Evolutionary conservation across 2,329 filamentous ascomycete genomes (phyloP).

Genomic region (Beauveria scarabaeidicola): DNA sequence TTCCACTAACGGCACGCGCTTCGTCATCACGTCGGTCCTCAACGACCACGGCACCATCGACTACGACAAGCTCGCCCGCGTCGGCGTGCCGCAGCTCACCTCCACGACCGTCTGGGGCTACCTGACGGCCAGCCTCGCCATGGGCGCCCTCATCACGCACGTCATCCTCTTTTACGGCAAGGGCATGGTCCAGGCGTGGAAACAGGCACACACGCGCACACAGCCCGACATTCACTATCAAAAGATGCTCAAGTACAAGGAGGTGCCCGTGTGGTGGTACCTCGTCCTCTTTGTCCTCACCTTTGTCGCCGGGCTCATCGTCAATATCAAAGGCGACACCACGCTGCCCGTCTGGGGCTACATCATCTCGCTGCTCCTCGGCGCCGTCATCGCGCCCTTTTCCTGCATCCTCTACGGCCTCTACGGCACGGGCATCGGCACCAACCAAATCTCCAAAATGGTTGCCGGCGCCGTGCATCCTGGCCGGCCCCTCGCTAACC

Average conservation of each 20-base stretch:
- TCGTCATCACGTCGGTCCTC: conserved; percentile 17
- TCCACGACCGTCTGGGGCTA: conserved; percentile 21
- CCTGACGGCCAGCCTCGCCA: conserved; percentile 23
- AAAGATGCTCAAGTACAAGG: conserved; percentile 32
- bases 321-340: conserved; percentile 26
- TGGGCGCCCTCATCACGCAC: conserved; percentile 17
- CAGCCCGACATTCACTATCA: conserved; percentile 32
- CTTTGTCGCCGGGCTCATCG: conserved; percentile 26
- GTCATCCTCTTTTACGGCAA: conserved; percentile 16
- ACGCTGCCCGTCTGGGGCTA: conserved; percentile 29
- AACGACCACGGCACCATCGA: conserved; percentile 19
- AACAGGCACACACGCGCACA: conserved; percentile 14
- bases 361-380: conserved; percentile 25
- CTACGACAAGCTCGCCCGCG: conserved; percentile 17
- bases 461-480: conserved; percentile 38
- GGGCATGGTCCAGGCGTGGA: conserved; percentile 15
- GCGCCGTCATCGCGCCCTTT: conserved; percentile 29
- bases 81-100: conserved; percentile 21
- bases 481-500: conserved; percentile 30
- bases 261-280: conserved; percentile 30
- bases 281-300: conserved; percentile 21
- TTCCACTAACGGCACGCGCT: conserved; percentile 18
- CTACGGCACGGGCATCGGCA: conserved; percentile 15
- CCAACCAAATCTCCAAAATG: conserved; percentile 29
- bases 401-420: conserved; percentile 22